A percentile compares a stretch with the other conserved stretches of the same genome.
Conservation (phyloP, 2,329 filamentous ascomycete species). For the Byssothecium circinans region DNA sequence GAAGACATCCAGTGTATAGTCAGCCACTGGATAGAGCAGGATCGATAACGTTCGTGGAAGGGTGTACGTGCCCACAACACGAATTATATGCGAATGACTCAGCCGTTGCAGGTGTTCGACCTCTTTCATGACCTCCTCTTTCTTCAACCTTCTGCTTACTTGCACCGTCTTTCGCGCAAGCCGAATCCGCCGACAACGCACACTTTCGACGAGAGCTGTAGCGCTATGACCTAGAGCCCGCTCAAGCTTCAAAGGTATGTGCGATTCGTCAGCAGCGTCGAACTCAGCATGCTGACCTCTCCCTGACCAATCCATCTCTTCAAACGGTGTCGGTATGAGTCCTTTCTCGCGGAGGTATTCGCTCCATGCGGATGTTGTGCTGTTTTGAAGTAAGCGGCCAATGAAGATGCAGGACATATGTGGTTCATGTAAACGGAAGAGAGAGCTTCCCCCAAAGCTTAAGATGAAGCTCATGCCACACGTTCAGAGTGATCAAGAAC, state of each 20-base stretch:
- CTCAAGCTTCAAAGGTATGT: slow-evolving; percentile 12
- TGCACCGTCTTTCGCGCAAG: slow-evolving; percentile 18
- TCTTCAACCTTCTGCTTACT: slow-evolving; percentile 11
- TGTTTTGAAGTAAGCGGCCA: not conserved
- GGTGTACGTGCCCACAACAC: slow-evolving; percentile 20
- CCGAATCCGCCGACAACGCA: slow-evolving; percentile 15
- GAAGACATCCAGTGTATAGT: slow-evolving; percentile 18
- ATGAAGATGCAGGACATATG: not conserved
- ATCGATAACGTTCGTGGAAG: slow-evolving; percentile 13
- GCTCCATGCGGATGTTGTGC: slow-evolving; percentile 6
- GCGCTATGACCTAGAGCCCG: slow-evolving; percentile 12
- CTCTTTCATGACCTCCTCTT: slow-evolving; percentile 17
- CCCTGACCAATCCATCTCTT: slow-evolving; percentile 20
- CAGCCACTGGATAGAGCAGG: slow-evolving; percentile 19
- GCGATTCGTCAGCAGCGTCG: slow-evolving; percentile 5
- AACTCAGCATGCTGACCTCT: slow-evolving; percentile 20
- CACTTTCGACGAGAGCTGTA: slow-evolving; percentile 21
- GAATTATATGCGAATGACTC: slow-evolving; percentile 18
- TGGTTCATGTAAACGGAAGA: not conserved
- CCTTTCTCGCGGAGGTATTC: slow-evolving; percentile 9
- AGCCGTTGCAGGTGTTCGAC: slow-evolving; percentile 20
- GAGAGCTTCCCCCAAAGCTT: too few relatives aligned
- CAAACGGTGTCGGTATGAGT: slow-evolving; percentile 12
- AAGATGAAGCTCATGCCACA: too few relatives aligned
- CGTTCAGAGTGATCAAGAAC: too few relatives aligned